phyloP scores from a whole-genome alignment of 2,329 filamentous ascomycete species.

The Rhytidhysteron rufulum region DNA sequence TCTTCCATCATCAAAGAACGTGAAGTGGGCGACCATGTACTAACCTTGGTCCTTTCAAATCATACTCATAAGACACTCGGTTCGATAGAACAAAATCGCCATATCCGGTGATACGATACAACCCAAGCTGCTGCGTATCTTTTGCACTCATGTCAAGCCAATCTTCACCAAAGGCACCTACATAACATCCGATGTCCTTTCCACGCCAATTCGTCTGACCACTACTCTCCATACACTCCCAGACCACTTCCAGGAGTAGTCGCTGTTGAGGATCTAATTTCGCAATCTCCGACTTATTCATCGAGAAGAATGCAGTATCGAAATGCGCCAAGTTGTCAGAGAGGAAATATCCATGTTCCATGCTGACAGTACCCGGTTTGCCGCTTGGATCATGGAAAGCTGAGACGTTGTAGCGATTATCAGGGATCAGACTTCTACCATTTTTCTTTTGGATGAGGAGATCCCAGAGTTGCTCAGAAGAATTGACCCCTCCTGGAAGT shows the following conservation, averaged over 20 bases:
- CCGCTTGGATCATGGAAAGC: slow-evolving; percentile 13
- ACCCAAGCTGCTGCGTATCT: slow-evolving; percentile 3
- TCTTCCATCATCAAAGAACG: too few species aligned
- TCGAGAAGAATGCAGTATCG: slow-evolving; percentile 21
- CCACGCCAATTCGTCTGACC: slow-evolving; percentile 21
- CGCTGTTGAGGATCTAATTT: slow-evolving; percentile 32
- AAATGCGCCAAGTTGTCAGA: slow-evolving; percentile 2
- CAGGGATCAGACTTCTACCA: slow-evolving; percentile 20
- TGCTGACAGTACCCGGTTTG: slow-evolving; percentile 7
- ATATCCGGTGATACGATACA: slow-evolving; percentile 9
- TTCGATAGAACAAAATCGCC: slow-evolving; percentile 19
- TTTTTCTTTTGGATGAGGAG: slow-evolving; percentile 23
- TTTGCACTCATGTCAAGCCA: slow-evolving; percentile 8
- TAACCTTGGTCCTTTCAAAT: slow-evolving; percentile 15
- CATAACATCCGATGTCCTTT: slow-evolving; percentile 26
- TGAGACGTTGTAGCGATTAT: slow-evolving; percentile 18
- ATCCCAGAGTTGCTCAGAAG: slow-evolving; percentile 10
- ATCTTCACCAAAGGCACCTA: slow-evolving; percentile 26
- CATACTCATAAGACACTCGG: slow-evolving; percentile 22
- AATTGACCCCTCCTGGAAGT: slow-evolving; percentile 14
- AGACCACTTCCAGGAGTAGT: slow-evolving; percentile 23
- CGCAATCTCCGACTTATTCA: slow-evolving; percentile 9
- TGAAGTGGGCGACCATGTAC: too few species aligned
- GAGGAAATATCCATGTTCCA: slow-evolving; percentile 5
- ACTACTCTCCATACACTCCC: slow-evolving; percentile 35